Percentiles rank a stretch among this genome's conserved stretches.
phyloP scores from a whole-genome alignment of 768 basidiomycete species.

The Leccinum rimulosum region DNA sequence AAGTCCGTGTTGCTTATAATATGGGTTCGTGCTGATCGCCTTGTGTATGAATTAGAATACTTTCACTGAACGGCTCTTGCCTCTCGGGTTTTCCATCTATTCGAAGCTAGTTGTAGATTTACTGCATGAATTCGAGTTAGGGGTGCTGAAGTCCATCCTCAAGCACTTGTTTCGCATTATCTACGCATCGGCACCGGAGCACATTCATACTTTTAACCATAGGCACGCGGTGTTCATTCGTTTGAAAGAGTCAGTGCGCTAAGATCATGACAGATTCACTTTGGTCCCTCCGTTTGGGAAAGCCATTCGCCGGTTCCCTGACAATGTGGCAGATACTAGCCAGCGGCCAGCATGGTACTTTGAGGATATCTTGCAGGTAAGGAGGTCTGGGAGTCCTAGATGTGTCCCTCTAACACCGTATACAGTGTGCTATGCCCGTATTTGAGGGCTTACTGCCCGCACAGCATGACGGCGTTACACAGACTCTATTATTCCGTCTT shows the following conservation, averaged over 20 bases:
- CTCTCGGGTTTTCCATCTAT: neutral
- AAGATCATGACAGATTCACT: neutral
- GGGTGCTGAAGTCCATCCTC: neutral
- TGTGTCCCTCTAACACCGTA: neutral
- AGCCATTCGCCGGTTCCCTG: constrained; percentile 36
- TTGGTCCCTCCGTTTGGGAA: constrained; percentile 17
- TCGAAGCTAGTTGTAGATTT: neutral
- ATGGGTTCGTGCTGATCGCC: neutral
- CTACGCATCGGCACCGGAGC: neutral
- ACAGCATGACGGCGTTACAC: neutral
- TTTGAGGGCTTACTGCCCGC: constrained; percentile 30
- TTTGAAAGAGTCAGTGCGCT: neutral
- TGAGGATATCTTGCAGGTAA: constrained; percentile 42
- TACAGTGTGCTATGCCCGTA: constrained; percentile 28
- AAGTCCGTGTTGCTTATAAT: neutral
- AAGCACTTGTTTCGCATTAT: neutral
- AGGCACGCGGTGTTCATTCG: neutral
- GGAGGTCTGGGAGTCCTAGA: neutral
- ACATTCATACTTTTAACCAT: neutral
- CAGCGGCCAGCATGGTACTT: constrained; percentile 39
- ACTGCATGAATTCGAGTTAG: neutral
- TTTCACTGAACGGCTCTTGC: neutral
- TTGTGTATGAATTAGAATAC: neutral
- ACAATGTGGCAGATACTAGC: constrained; percentile 38
- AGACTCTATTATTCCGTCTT: neutral